Base-by-base conservation (phyloP, 805 yeast species). In the Metschnikowia reukaufii region DNA sequence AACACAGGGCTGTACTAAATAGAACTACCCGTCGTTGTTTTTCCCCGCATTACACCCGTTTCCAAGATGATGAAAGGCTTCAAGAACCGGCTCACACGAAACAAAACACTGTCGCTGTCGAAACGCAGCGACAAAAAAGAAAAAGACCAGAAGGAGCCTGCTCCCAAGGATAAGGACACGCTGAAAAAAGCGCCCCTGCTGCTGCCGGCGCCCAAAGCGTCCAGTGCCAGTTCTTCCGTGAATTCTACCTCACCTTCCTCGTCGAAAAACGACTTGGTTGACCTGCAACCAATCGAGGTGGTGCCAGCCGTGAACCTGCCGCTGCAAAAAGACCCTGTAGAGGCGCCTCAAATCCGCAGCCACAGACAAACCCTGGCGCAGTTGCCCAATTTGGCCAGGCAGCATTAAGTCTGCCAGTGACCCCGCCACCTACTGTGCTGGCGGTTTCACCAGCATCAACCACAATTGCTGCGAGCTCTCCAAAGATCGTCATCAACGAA, bases 41-140 rank as follows among this genome's bases (percentile, higher is more conserved):
- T 25, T 25, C 5, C 2, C 12, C 5, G 8, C 9, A 23, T 25
- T n/a, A n/a, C 5, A 12, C 9, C 32, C 36, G 30, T n/a, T 10
- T n/a, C 39, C 65, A 79, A 73, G 59, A 83, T 83, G 88, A 83
- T 83, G 87, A 83, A 82, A 68, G 87, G 87, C 23, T 82, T 83
- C 65, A 83, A 82, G 60, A 86, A 83, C 60, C 64, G 76, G 52
- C 75, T 72, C 57, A 67, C 76, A 16, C 64, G 76, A 38, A 70
- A 68, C 57, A 67, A 73, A 64, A 56, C 57, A 63, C 62, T 61
- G 63, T 40, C 62, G 54, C 44, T 59, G 20, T 59, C 55, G 39
- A 68, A 68, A 36, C 66, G 66, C 51, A 59, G 48, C 45, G 54
- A 68, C 47, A 71, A 74, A 54, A 72, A 70, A 55, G 67, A 66